These are phyloP conservation scores for Cryptococcus depauperatus DNA, from an alignment of 1,284 basidiomycete species.

Conservation along the genomic window DNA sequence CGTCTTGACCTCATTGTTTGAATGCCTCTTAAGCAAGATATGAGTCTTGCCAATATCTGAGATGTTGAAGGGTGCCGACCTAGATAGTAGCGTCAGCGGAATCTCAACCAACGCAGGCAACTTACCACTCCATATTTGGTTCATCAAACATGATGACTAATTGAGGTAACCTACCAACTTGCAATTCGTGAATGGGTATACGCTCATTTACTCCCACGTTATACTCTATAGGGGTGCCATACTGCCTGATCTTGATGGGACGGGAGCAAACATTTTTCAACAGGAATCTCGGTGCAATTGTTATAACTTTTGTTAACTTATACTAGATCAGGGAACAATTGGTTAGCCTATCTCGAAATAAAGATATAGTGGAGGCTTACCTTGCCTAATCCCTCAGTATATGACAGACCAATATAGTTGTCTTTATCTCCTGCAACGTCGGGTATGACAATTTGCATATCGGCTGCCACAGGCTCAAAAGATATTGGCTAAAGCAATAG, in stretches of 20 bases:
- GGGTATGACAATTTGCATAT: constrained; percentile 71
- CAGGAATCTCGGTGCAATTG: constrained; percentile 82
- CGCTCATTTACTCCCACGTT: constrained; percentile 62
- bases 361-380: constrained; percentile 21
- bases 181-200: constrained; percentile 60
- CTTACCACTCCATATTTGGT: constrained; percentile 73
- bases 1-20: constrained; percentile 41
- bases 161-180: constrained; percentile 55
- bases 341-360: not conserved
- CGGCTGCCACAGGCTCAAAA: constrained; percentile 84
- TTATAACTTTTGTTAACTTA: constrained; percentile 91
- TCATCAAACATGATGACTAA: constrained; percentile 79
- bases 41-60: constrained; percentile 82
- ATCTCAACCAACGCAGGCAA: too few species aligned
- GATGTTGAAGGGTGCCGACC: constrained; percentile 88
- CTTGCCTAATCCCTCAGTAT: constrained; percentile 86
- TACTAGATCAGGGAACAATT: constrained; percentile 52
- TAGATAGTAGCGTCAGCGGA: too few species aligned
- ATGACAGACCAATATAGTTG: constrained; percentile 81
- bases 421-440: constrained; percentile 64
- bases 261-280: constrained; percentile 72
- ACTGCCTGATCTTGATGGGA: constrained; percentile 73
- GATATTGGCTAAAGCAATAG: constrained; percentile 56
- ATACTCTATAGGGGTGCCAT: constrained; percentile 53
- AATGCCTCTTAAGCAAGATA: constrained; percentile 51